These are phyloP conservation scores for Conticribra weissflogii DNA, from an alignment of 108 stramenopile genomes.

Conservation along the genomic window DNA sequence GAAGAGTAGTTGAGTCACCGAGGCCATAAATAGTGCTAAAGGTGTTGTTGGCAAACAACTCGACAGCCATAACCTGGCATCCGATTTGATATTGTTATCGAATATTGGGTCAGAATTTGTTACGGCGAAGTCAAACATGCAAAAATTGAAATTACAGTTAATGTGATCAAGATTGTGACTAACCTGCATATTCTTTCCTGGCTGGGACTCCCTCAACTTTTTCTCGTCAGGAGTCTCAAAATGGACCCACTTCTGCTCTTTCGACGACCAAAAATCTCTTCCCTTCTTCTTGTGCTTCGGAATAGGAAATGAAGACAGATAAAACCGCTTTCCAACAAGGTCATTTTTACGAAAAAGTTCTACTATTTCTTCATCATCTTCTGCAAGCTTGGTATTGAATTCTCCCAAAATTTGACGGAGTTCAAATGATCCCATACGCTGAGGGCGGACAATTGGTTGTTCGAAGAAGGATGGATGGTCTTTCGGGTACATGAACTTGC, in stretches of 20 bases:
- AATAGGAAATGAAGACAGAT: conserved; percentile 71
- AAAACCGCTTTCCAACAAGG: conserved; percentile 70
- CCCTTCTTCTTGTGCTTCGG: conserved; percentile 54
- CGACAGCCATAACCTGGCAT: conserved; percentile 64
- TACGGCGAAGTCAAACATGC: too few relatives aligned
- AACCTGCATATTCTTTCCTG: conserved; percentile 47
- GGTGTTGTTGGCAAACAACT: conserved; percentile 78
- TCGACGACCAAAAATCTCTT: conserved; percentile 59
- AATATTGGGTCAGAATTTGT: too few relatives aligned
- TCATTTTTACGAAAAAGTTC: conserved; percentile 68
- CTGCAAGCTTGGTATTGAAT: conserved; percentile 51
- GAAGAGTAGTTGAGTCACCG: conserved; percentile 63
- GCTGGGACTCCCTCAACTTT: conserved; percentile 54
- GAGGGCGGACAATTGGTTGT: conserved; percentile 69
- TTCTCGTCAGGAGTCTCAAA: conserved; percentile 36
- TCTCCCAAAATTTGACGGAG: conserved; percentile 74
- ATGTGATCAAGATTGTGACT: background rate
- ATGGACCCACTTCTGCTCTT: conserved; percentile 66
- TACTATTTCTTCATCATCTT: conserved; percentile 40
- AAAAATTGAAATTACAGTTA: too few relatives aligned
- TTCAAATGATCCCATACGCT: conserved; percentile 59
- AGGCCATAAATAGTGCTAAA: conserved; percentile 74
- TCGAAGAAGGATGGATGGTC: conserved; percentile 84
- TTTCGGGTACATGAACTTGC: conserved; percentile 80
- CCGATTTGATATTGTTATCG: background rate